Conservation (phyloP, 129 eudicot species). For the Chrysanthemum seticuspe region DNA sequence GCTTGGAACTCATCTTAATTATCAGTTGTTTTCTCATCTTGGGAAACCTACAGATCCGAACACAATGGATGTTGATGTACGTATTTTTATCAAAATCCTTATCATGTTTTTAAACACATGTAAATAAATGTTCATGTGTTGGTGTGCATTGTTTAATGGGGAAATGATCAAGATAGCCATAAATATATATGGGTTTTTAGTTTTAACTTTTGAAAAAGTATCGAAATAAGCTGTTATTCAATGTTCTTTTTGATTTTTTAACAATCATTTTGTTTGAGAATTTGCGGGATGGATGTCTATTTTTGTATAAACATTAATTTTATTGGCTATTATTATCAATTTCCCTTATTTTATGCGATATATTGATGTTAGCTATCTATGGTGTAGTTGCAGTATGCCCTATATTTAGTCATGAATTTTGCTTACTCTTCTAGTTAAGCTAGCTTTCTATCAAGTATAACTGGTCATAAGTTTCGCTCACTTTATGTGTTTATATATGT, state of each 20-base stretch:
- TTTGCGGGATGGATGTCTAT: no score
- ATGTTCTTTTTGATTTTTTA: no score
- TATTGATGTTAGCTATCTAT: background rate
- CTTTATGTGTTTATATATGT: no score
- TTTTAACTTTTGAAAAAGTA: no score
- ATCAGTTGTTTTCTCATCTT: slow-evolving; percentile 42
- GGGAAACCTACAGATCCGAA: slow-evolving; percentile 35
- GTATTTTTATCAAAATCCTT: background rate
- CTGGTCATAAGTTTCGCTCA: slow-evolving; percentile 5
- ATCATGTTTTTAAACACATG: background rate
- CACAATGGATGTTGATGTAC: slow-evolving; percentile 46
- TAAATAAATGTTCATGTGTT: slow-evolving; percentile 8
- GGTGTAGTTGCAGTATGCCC: slow-evolving; percentile 7
- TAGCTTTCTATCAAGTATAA: background rate
- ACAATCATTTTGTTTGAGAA: no score
- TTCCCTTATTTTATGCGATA: background rate
- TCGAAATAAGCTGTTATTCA: no score
- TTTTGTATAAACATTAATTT: no score
- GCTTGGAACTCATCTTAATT: slow-evolving; percentile 68
- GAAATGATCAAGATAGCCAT: no score
- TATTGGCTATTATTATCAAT: background rate
- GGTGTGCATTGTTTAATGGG: slow-evolving; percentile 7
- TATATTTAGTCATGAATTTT: slow-evolving; percentile 2
- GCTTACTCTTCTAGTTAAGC: slow-evolving; percentile 15
- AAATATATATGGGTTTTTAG: no score